Evolutionary conservation across 2,329 filamentous ascomycete species (phyloP), one percentile per base, ranked within the genome.

Genomic region (Fusarium tuaranense): DNA sequence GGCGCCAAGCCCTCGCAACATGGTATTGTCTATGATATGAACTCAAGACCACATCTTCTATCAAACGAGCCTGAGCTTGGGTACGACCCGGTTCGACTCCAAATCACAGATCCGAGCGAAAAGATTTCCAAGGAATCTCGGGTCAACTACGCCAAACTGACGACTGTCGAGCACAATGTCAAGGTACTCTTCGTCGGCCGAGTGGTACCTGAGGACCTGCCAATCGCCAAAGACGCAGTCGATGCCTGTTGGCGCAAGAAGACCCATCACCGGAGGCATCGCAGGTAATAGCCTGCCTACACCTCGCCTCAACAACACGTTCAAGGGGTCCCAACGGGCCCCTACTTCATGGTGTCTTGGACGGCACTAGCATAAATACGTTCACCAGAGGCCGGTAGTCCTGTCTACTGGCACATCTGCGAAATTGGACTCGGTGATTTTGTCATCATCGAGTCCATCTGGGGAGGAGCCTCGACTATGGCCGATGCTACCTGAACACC

Each of bases 151-250:
- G 86, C 87, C 7, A 90, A 90, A 71, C 81, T 88, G 7, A 83
- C 86, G 32, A 89, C 88, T 4, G 83, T 91, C 30, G 88, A 90
- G 78, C 89, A 91, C 80, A 91, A 91, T 74, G 82, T 87, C 74
- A 86, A 84, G 55, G 87, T 91, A n/a, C 84, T 87, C 73, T 90
- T 91, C 75, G 87, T 91, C 62, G 89, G 89, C n/a, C 76, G 80
- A 6, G 82, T 91, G 18, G 65, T 77, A 4, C 65, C 74, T 2
- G 74, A 82, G 0, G 83, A 88, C 74, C 85, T 84, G 71, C 76
- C 85, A 0, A 80, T 80, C 10, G 84, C 89, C 34, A 75, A 75
- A 9, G 78, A 83, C 4, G 87, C 87, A 5, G 86, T 89, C 64
- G 84, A 89, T 72, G 73, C 79, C 44, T 88, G 87, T 78, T 90